These are phyloP conservation scores for Aspergillus carlsbadensis DNA, from an alignment of 495 filamentous ascomycete species.

Conservation along the genomic window DNA sequence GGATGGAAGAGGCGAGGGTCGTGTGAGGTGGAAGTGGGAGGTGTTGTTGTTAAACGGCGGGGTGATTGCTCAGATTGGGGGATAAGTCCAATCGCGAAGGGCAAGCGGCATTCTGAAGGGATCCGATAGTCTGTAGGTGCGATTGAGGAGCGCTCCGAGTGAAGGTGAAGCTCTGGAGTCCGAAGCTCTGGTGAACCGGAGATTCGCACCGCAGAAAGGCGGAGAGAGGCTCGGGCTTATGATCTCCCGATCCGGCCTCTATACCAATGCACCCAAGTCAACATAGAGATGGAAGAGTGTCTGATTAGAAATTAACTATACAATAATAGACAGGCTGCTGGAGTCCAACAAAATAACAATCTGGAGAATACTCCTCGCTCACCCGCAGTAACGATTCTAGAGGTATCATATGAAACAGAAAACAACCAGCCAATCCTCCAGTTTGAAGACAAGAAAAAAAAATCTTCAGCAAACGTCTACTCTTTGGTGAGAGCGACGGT, in stretches of 20 bases:
- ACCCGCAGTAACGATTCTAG: constrained; percentile 2
- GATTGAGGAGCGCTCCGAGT: not conserved
- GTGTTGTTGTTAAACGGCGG: not conserved
- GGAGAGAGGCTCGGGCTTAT: constrained; percentile 16
- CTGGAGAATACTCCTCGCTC: not conserved
- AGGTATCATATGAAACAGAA: constrained; percentile 8
- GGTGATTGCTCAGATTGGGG: not conserved
- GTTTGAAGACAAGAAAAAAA: not conserved
- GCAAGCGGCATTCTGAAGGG: constrained; percentile 8
- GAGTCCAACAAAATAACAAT: not conserved
- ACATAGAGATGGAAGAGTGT: not conserved
- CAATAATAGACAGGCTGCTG: not conserved
- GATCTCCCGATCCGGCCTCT: constrained; percentile 9
- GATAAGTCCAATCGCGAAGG: not conserved
- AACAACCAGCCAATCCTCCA: not conserved
- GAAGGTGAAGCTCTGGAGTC: not conserved
- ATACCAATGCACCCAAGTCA: not conserved
- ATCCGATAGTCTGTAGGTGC: not conserved
- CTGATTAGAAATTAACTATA: constrained; percentile 9
- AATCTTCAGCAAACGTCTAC: not conserved
- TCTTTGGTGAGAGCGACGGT: constrained; percentile 29
- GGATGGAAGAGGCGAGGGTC: not conserved
- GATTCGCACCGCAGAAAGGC: not conserved
- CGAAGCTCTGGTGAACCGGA: not conserved
- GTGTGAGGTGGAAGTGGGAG: not conserved